Conservation (phyloP, 257 asterid genomes). For the Salvia hispanica region DNA sequence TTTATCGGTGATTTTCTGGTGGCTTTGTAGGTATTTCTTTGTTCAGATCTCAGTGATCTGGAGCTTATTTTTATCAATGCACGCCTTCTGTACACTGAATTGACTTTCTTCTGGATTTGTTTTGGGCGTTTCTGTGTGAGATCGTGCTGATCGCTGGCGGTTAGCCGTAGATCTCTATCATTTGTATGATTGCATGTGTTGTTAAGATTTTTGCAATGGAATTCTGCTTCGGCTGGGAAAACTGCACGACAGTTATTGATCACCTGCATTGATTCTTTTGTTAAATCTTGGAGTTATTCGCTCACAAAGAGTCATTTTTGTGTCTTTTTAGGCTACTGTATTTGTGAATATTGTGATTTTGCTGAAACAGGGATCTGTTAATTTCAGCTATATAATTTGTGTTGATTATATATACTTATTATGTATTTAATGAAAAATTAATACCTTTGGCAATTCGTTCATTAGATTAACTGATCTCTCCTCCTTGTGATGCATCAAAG, state of each 20-base stretch:
- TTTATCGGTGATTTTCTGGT: conserved; percentile 27
- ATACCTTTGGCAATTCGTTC: not conserved
- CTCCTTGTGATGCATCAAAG: not conserved
- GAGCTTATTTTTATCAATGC: conserved; percentile 33
- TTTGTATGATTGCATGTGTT: conserved; percentile 28
- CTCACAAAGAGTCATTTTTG: not conserved
- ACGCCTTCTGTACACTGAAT: conserved; percentile 30
- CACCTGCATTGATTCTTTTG: conserved; percentile 18
- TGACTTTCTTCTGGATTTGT: conserved; percentile 21
- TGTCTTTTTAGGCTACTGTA: not conserved
- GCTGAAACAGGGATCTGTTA: no score
- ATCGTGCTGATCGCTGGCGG: conserved; percentile 37
- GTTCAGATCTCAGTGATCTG: conserved; percentile 44
- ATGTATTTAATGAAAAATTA: not conserved
- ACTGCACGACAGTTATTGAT: conserved; percentile 17
- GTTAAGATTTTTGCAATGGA: not conserved
- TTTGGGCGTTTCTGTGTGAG: conserved; percentile 21
- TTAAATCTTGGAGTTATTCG: conserved; percentile 15
- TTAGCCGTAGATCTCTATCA: conserved; percentile 38
- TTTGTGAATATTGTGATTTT: no score
- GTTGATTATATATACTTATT: not conserved
- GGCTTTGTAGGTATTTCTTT: conserved; percentile 36
- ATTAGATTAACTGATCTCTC: not conserved
- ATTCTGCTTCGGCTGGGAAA: conserved; percentile 14
- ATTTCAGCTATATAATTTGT: conserved; percentile 6